Evolutionary conservation across 2,329 filamentous ascomycete species (phyloP).

Genomic region (Waltergamsia citrina): DNA sequence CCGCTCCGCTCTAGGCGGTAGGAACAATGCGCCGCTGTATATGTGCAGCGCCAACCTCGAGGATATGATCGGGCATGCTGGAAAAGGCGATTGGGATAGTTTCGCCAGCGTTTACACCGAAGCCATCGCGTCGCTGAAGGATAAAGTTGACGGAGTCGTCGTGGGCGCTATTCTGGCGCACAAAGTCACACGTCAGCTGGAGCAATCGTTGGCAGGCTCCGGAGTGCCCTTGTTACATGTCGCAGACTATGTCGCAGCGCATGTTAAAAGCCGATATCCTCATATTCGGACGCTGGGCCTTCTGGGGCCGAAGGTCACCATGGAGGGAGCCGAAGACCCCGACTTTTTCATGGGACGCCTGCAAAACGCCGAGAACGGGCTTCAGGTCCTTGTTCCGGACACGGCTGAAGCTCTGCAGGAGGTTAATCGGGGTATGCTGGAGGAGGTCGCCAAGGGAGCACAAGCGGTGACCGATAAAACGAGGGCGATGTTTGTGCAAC

Average conservation of each 20-base stretch:
- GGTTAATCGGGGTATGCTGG: constrained; percentile 8
- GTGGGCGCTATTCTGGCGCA: constrained; percentile 7
- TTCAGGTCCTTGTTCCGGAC: constrained; percentile 5
- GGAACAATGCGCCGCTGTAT: constrained; percentile 4
- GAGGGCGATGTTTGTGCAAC: constrained; percentile 6
- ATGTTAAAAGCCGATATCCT: constrained; percentile 3
- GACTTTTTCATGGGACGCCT: constrained; percentile 5
- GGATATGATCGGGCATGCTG: constrained; percentile 4
- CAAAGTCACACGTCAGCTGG: constrained; percentile 4
- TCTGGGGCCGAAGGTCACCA: constrained; percentile 6
- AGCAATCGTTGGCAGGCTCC: not conserved
- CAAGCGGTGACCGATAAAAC: constrained; percentile 4
- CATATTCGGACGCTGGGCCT: constrained; percentile 5
- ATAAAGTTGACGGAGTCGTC: constrained; percentile 4
- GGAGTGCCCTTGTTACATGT: constrained; percentile 3
- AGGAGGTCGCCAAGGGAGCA: constrained; percentile 7
- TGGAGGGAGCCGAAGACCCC: constrained; percentile 4
- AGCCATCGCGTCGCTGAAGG: constrained; percentile 1
- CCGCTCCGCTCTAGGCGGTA: constrained; percentile 4
- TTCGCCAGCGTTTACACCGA: constrained; percentile 5
- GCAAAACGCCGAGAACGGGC: not conserved
- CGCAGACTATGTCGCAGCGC: constrained; percentile 5
- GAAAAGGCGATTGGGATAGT: constrained; percentile 2
- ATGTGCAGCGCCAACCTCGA: constrained; percentile 7
- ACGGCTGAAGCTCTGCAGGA: constrained; percentile 2